Conservation (phyloP, 306 rosid species). For the Rosa lucieae region DNA sequence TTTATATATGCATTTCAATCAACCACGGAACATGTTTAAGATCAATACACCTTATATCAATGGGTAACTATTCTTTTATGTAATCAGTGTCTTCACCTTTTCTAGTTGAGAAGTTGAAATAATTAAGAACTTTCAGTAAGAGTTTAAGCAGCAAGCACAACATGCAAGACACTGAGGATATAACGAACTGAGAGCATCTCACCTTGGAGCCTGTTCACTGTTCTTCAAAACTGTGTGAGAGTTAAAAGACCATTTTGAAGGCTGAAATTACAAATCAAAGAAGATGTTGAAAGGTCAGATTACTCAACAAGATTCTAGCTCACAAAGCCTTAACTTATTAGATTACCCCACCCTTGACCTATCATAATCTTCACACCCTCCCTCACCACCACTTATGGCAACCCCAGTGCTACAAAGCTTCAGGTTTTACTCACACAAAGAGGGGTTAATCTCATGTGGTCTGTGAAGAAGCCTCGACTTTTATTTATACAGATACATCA, state of each 20-base stretch:
- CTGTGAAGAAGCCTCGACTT: not conserved
- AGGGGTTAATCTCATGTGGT: not conserved
- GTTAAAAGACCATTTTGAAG: constrained; percentile 85
- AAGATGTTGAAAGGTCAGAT: constrained; percentile 18
- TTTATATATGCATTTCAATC: constrained; percentile 4
- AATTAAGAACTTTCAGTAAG: not conserved
- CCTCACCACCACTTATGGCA: not conserved
- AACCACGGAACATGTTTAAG: not conserved
- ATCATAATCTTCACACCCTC: not conserved
- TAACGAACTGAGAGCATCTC: constrained; percentile 19
- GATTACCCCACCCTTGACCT: not conserved
- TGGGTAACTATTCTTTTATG: not conserved
- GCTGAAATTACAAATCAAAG: constrained; percentile 50
- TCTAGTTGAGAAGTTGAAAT: not conserved
- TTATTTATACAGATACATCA: not conserved
- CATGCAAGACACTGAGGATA: not conserved
- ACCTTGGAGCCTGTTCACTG: constrained; percentile 93
- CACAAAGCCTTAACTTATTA: not conserved
- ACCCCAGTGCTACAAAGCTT: not conserved
- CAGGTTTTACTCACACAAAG: not conserved
- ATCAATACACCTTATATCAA: constrained; percentile 5
- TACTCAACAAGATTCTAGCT: constrained; percentile 10
- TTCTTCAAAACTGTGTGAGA: constrained; percentile 87
- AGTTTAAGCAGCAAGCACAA: not conserved
- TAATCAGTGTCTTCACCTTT: not conserved